These are phyloP conservation scores for Odontarrhena argentea DNA, from an alignment of 345 rosid genomes.

Conservation along the genomic window DNA sequence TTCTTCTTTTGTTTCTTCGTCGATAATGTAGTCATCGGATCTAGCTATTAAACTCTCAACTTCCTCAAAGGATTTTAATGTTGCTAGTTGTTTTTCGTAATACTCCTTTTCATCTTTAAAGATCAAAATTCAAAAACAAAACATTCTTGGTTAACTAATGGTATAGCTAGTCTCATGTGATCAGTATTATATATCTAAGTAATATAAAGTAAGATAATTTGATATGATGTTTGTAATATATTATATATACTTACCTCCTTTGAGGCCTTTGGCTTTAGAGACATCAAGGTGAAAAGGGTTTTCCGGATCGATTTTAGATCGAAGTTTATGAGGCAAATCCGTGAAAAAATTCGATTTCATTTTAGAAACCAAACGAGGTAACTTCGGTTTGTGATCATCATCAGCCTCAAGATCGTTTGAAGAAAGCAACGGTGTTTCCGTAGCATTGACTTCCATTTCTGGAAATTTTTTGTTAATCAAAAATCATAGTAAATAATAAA, in stretches of 20 bases:
- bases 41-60: slow-evolving; percentile 51
- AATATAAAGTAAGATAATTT: neutral
- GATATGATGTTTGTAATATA: neutral
- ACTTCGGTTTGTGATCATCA: slow-evolving; percentile 4
- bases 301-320: slow-evolving; percentile 54
- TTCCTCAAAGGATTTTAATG: slow-evolving; percentile 76
- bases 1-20: slow-evolving; percentile 50
- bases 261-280: slow-evolving; percentile 54
- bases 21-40: slow-evolving; percentile 27
- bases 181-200: neutral
- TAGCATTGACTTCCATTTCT: slow-evolving; percentile 36
- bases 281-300: slow-evolving; percentile 55
- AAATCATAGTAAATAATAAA: slow-evolving; percentile 4
- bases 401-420: slow-evolving; percentile 21
- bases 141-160: slow-evolving; percentile 2
- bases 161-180: neutral
- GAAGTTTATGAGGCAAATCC: slow-evolving; percentile 66
- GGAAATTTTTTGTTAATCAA: neutral
- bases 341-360: slow-evolving; percentile 55
- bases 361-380: slow-evolving; percentile 23
- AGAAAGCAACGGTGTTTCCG: slow-evolving; percentile 41
- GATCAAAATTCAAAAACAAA: neutral
- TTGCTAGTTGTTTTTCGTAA: slow-evolving; percentile 69
- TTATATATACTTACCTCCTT: slow-evolving; percentile 45
- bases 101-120: slow-evolving; percentile 69